Base-by-base conservation (phyloP, 768 basidiomycete genomes). In the Tricholoma bakamatsutake region DNA sequence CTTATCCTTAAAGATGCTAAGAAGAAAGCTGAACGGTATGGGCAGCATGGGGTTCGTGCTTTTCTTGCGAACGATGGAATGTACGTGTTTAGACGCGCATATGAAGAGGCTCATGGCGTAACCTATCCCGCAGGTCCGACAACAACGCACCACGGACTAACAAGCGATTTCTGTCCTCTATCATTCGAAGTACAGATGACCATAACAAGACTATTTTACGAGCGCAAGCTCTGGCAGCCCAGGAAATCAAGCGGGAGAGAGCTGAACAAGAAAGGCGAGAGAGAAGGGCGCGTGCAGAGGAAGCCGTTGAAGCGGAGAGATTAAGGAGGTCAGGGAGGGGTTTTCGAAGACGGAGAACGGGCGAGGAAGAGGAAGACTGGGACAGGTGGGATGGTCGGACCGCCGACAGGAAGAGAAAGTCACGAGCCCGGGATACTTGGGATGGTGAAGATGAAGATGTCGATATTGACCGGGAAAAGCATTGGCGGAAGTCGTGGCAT, bases 111-210 rank as follows among this genome's bases (percentile, higher is more conserved):
- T 11, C 55, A 90, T 48, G 28, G 28, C 17, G 12, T 48, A 30
- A 48, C 15, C 10, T 48, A 15, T 17, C 31, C 31, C 3, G 2
- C 30, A 48, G 87, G 54, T 69, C 80, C 5, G 89, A 91, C 63
- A 80, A 77, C 60, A 85, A 85, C 68, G 85, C 83, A 1, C 92
- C 92, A 0, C 84, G 81, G 61, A 71, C 95, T 33, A 90, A 91
- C 72, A 91, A 91, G 65, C 88, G 89, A 0, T 91, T 91, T 66
- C 72, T 91, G 24, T 80, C 83, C 0, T 85, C 87, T 18, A 93
- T 99, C 58, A 94, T 99, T 55, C 84, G 87, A 61, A 93, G 83
- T 61, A 97, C 97, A 4, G 95, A 97, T 66, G 95, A 95, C 55
- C 97, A 99, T 66, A 99, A 99, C 70, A 85, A 87, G 71, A 84